phyloP scores from a whole-genome alignment of 768 basidiomycete genomes.

The Boletus rubroflammeus region DNA sequence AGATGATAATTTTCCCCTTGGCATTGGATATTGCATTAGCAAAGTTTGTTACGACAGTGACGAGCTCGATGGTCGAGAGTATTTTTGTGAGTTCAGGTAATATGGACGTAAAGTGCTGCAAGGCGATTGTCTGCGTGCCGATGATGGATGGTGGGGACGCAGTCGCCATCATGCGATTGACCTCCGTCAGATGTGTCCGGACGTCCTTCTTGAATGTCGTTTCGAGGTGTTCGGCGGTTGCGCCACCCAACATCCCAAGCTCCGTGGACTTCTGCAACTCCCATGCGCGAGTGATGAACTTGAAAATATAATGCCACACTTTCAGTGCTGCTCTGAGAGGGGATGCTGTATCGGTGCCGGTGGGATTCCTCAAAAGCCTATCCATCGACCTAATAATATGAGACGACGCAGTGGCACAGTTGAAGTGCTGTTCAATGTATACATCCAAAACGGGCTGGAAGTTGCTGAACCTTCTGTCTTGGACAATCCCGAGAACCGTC shows the following conservation, averaged over 20 bases:
- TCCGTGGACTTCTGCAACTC: constrained; percentile 85
- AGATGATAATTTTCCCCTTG: constrained; percentile 86
- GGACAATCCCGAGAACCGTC: constrained; percentile 86
- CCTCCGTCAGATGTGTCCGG: constrained; percentile 67
- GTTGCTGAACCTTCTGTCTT: constrained; percentile 92
- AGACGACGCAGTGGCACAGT: constrained; percentile 71
- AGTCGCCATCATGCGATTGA: constrained; percentile 87
- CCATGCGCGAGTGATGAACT: constrained; percentile 86
- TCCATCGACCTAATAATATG: constrained; percentile 89
- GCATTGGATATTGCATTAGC: constrained; percentile 73
- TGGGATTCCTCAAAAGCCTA: constrained; percentile 69
- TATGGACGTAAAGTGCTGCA: constrained; percentile 91
- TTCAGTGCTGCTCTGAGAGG: constrained; percentile 86
- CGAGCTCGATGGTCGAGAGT: constrained; percentile 78
- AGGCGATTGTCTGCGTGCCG: constrained; percentile 91
- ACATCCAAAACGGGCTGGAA: constrained; percentile 92
- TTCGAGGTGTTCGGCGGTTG: constrained; percentile 85
- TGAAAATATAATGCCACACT: constrained; percentile 96
- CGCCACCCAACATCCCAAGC: constrained; percentile 70
- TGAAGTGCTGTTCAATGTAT: constrained; percentile 90
- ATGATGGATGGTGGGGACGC: constrained; percentile 81
- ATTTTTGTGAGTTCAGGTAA: constrained; percentile 84
- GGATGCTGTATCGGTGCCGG: constrained; percentile 67
- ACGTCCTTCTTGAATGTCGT: constrained; percentile 81
- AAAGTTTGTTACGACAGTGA: constrained; percentile 82